Base-by-base conservation (phyloP, 306 rosid genomes). In the Vigna mungo region DNA sequence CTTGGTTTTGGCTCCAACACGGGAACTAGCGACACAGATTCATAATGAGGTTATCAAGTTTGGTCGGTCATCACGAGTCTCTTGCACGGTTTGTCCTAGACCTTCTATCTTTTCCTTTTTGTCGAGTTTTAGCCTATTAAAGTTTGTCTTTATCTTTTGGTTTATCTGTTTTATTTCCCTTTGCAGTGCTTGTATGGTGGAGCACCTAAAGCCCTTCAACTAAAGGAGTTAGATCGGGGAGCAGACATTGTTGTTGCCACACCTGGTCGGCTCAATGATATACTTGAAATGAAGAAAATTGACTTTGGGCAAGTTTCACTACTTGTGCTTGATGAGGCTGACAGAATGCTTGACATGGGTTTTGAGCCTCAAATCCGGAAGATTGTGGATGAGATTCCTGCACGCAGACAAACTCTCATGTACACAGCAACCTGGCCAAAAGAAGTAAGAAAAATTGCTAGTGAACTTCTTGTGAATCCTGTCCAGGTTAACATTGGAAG, bases 271-370 rank as follows among this genome's bases (percentile, higher is more conserved):
- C 98, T 96, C 76, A 92, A 92, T 52, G 99, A 96, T 83, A 96
- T 96, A 68, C 90, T 92, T 48, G 99, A 96, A 87, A 96, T 91
- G 97, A 96, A 90, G 80, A 91, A 87, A 86, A 89, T 96, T 62
- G 80, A 91, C 80, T 91, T 96, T 61, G 75, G 90, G 81, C 99
- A 96, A 87, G 89, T 96, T 75, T 96, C 99, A 16, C 93, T 96
- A 51, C 97, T 96, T 75, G 96, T 95, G 86, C 99, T 95, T 77
- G 99, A 95, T 88, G 99, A 95, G 87, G 99, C 99, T 61, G 99
- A 95, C 75, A 91, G 99, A 61, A 95, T 95, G 99, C 97, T 95
- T 85, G 99, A 95, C 84, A 95, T 95, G 99, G 99, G 99, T 32
- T 96, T 96, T 85, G 99, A 96, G 82, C 99, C 99, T 86, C 99